A percentile compares a stretch with the other conserved stretches of the same genome.
Conservation (phyloP, 768 basidiomycete genomes). For the Phaeotremella fagi region DNA sequence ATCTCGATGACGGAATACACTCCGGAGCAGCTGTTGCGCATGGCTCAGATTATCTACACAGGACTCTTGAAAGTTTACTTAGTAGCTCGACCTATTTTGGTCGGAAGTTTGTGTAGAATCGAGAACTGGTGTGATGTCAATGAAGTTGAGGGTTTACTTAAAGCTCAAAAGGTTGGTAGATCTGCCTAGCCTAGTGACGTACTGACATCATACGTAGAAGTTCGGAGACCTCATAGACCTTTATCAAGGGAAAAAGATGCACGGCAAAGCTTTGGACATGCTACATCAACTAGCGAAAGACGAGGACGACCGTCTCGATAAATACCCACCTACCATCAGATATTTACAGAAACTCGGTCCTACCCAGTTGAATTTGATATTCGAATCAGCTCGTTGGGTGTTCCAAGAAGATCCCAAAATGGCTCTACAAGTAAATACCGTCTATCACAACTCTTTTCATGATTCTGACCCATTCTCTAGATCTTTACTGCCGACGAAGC, state of each 20-base stretch:
- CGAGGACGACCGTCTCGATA: slow-evolving; percentile 71
- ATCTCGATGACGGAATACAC: slow-evolving; percentile 65
- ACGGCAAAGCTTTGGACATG: slow-evolving; percentile 74
- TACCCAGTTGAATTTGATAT: slow-evolving; percentile 73
- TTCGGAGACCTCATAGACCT: slow-evolving; percentile 82
- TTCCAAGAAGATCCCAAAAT: slow-evolving; percentile 67
- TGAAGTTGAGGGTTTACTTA: slow-evolving; percentile 82
- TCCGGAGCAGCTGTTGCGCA: slow-evolving; percentile 77
- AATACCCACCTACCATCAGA: slow-evolving; percentile 72
- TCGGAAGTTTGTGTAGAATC: slow-evolving; percentile 81
- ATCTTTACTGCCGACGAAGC: slow-evolving; percentile 82
- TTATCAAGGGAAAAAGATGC: slow-evolving; percentile 95
- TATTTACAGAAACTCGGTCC: slow-evolving; percentile 89
- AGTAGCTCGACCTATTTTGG: slow-evolving; percentile 68
- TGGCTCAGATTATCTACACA: slow-evolving; percentile 91
- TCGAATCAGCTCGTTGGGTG: slow-evolving; percentile 77
- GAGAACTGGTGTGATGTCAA: slow-evolving; percentile 97
- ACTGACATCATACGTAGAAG: slow-evolving; percentile 58
- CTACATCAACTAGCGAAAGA: slow-evolving; percentile 74
- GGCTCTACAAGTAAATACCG: slow-evolving; percentile 67
- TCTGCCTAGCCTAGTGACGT: not conserved
- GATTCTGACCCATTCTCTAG: too few relatives aligned
- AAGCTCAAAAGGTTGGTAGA: slow-evolving; percentile 63
- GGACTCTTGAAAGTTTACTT: slow-evolving; percentile 91
- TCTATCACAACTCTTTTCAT: too few relatives aligned